phyloP scores from a whole-genome alignment of 306 rosid genomes.

The Cyamopsis tetragonoloba region DNA sequence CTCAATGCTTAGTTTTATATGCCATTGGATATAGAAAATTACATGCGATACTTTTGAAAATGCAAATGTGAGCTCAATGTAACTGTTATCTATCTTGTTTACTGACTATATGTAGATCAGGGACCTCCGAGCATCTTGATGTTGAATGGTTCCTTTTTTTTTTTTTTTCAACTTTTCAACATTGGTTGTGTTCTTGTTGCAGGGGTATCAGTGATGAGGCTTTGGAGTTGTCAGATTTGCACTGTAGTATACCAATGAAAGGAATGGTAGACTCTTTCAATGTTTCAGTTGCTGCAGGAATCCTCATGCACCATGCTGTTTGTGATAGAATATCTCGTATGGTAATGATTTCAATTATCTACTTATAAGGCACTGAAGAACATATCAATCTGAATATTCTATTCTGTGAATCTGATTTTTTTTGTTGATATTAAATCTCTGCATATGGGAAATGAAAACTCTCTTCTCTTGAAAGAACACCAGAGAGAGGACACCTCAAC shows the following conservation, averaged over 20 bases:
- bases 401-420: background rate
- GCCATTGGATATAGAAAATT: background rate
- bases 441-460: background rate
- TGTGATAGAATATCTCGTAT: slow-evolving; percentile 66
- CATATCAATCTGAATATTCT: background rate
- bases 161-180: background rate
- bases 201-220: slow-evolving; percentile 93
- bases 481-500: background rate
- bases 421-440: background rate
- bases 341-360: slow-evolving; percentile 45
- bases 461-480: background rate
- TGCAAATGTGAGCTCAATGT: background rate
- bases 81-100: background rate
- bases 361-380: slow-evolving; percentile 3
- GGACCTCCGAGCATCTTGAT: background rate
- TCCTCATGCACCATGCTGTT: slow-evolving; percentile 96
- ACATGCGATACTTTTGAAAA: background rate
- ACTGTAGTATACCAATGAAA: slow-evolving; percentile 84
- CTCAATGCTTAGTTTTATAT: background rate
- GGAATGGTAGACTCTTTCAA: slow-evolving; percentile 98
- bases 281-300: slow-evolving; percentile 95
- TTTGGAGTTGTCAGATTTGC: slow-evolving; percentile 74
- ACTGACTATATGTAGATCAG: background rate
- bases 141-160: slow-evolving; percentile 3
- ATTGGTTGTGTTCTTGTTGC: slow-evolving; percentile 18